Evolutionary conservation across 106 monocot species (phyloP), one percentile per base, ranked within the genome.

Genomic region (Phalaenopsis aphrodite): DNA sequence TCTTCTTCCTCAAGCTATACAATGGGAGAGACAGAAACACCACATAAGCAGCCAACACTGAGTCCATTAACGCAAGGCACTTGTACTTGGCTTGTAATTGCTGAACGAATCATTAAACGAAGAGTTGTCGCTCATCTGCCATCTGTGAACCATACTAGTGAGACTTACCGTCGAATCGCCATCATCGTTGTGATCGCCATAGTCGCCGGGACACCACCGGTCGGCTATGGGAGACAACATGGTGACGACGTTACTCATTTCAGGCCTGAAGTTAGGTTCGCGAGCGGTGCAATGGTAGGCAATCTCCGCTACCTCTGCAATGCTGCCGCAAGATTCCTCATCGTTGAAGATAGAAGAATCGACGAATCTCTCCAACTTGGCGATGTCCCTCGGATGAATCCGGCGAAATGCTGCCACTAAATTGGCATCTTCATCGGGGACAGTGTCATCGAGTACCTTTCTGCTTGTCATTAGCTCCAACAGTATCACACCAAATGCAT

Each of bases 201-300:
- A 75, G 71, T 36, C 78, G 69, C 67, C 82, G 9, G 96, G 97
- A 71, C 82, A 86, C 97, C 97, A 98, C 75, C 84, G 87, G 21
- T 90, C 94, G 30, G 94, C 86, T 41, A 98, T 76, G 0, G 92
- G 87, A 55, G 89, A 79, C 14, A 98, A 43, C 46, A 89, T 81
- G 47, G 92, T 94, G 56, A 98, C 97, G 11, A 89, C 94, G 74
- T 98, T 87, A 47, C 94, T 84, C 94, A 98, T 98, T 56, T 92
- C 92, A 42, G 97, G 97, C 73, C 97, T 84, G 24, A 90, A 90
- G 55, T 75, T 71, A 18, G 87, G 86, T 52, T 98, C 97, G 0
- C 94, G 88, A n/a, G 85, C 79, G 17, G 97, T 92, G 87, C 97
- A 98, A n/a, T 94, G 90, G 9, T 84, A 79, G 5, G 97, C 92